Evolutionary conservation across 2,329 filamentous ascomycete species (phyloP).

Genomic region (Aspergillus cejpii): DNA sequence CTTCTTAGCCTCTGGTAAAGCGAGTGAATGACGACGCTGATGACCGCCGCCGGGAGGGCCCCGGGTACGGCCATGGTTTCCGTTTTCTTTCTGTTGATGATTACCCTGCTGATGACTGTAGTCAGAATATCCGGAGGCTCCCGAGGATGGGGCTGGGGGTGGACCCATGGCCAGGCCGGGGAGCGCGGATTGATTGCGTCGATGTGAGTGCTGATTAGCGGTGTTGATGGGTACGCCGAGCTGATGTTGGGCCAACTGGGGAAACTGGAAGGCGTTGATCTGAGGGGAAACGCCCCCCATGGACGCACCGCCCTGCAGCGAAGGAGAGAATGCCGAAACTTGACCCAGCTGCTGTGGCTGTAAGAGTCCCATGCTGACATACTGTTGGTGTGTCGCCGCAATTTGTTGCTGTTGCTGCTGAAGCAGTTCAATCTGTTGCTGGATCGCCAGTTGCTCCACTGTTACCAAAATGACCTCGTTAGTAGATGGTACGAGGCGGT

Average conservation of each 20-base stretch:
- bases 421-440: slow-evolving; percentile 94
- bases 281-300: slow-evolving; percentile 73
- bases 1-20: slow-evolving; percentile 92
- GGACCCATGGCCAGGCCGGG: slow-evolving; percentile 88
- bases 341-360: slow-evolving; percentile 74
- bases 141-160: slow-evolving; percentile 85
- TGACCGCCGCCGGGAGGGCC: slow-evolving; percentile 68
- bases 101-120: slow-evolving; percentile 62
- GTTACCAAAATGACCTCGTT: slow-evolving; percentile 6
- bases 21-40: slow-evolving; percentile 88
- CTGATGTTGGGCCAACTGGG: slow-evolving; percentile 65
- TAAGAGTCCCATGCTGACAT: slow-evolving; percentile 95
- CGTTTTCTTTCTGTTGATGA: slow-evolving; percentile 63
- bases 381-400: slow-evolving; percentile 92
- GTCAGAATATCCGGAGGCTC: slow-evolving; percentile 77
- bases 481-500: slow-evolving; percentile 34
- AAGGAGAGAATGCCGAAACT: slow-evolving; percentile 63
- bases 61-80: slow-evolving; percentile 63
- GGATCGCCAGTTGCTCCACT: slow-evolving; percentile 97
- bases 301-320: slow-evolving; percentile 58
- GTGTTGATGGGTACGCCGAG: slow-evolving; percentile 66
- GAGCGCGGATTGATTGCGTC: slow-evolving; percentile 94
- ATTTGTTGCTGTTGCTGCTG: slow-evolving; percentile 98
- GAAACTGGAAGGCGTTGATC: slow-evolving; percentile 78
- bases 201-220: slow-evolving; percentile 77